Conservation (phyloP, 148 eudicot genomes). For the Fallopia convolvulus region DNA sequence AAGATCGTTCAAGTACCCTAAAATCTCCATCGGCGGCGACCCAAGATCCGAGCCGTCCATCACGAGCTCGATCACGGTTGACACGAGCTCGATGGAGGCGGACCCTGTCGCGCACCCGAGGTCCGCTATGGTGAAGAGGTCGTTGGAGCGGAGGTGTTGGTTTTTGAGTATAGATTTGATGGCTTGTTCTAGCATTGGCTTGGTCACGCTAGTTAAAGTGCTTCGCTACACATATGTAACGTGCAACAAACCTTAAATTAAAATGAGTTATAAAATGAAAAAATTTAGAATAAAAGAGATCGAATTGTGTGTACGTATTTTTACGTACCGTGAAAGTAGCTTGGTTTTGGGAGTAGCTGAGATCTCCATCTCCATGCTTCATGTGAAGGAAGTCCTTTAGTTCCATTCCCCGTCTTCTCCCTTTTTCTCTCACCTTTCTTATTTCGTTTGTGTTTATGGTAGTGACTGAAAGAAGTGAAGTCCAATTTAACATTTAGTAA, state of each 20-base stretch:
- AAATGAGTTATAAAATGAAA: too few relatives aligned
- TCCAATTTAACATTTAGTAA: too few relatives aligned
- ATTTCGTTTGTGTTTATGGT: background rate
- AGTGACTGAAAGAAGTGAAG: too few relatives aligned
- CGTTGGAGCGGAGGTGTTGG: background rate
- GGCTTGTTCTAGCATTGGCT: constrained; percentile 17
- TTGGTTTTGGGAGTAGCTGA: constrained; percentile 15
- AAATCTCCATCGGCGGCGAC: constrained; percentile 16
- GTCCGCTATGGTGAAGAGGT: constrained; percentile 25
- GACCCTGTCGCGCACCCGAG: constrained; percentile 33
- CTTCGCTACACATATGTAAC: background rate
- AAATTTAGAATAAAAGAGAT: too few relatives aligned
- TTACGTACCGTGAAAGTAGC: constrained; percentile 3
- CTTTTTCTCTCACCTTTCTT: background rate
- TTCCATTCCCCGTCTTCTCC: constrained; percentile 12
- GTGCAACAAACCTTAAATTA: too few relatives aligned
- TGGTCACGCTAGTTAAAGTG: constrained; percentile 1
- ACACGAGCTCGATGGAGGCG: constrained; percentile 20
- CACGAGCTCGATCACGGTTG: constrained; percentile 9
- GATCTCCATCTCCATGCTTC: constrained; percentile 18
- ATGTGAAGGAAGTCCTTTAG: constrained; percentile 16
- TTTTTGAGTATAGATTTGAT: constrained; percentile 12
- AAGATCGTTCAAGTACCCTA: constrained; percentile 37
- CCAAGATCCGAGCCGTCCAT: background rate
- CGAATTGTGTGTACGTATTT: background rate